phyloP scores from a whole-genome alignment of 805 yeast species.

The Nakazawaea ishiwadae region DNA sequence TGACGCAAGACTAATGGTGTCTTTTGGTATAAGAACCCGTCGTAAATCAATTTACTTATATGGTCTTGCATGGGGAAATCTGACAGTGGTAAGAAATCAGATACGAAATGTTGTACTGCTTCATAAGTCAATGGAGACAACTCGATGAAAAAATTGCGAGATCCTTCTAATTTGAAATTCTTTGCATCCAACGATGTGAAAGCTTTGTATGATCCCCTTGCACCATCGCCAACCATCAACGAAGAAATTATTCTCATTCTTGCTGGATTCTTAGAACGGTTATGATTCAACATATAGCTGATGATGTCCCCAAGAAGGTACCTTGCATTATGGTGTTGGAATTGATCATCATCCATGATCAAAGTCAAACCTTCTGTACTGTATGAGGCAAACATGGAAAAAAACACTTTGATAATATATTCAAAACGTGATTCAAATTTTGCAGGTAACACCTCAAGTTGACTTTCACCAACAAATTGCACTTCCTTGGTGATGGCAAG shows the following conservation, averaged over 20 bases:
- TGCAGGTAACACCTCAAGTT: conserved; percentile 18
- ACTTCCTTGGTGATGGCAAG: conserved; percentile 19
- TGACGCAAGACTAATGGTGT: conserved; percentile 2
- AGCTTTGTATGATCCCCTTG: not conserved
- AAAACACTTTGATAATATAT: conserved; percentile 36
- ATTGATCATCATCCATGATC: conserved; percentile 41
- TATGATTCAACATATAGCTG: conserved; percentile 16
- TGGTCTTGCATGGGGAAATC: not conserved
- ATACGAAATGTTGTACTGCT: not conserved
- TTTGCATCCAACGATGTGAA: conserved; percentile 1
- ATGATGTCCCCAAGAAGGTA: conserved; percentile 26
- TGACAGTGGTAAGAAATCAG: conserved; percentile 6
- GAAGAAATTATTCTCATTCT: conserved; percentile 7
- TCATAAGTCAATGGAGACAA: conserved; percentile 7
- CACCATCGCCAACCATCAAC: conserved; percentile 3
- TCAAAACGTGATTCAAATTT: conserved; percentile 35
- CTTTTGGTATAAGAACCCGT: conserved; percentile 2
- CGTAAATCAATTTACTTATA: conserved; percentile 2
- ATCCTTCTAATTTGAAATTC: not conserved
- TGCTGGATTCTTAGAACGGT: conserved; percentile 10
- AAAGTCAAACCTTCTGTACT: conserved; percentile 38
- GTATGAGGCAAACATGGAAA: conserved; percentile 27
- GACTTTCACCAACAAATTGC: conserved; percentile 10
- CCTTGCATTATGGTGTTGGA: conserved; percentile 33
- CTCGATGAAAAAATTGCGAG: not conserved